phyloP scores from a whole-genome alignment of 164 flowering plant species.

The Saururus chinensis region DNA sequence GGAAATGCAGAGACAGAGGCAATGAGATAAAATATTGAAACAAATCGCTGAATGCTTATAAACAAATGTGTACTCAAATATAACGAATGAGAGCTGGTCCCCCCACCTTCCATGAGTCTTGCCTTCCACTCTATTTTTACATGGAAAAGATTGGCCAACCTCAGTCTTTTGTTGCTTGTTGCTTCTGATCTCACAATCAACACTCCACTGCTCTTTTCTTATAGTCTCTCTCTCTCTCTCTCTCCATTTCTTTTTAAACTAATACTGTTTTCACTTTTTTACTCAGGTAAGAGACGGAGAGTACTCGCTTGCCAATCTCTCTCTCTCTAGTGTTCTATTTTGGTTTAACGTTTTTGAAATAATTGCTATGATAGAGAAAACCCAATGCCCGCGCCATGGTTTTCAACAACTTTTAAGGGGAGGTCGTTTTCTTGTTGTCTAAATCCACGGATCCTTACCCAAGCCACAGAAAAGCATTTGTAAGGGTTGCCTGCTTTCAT shows the following conservation, averaged over 20 bases:
- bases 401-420: background rate
- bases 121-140: background rate
- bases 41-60: background rate
- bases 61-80: background rate
- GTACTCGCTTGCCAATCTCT: background rate
- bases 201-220: background rate
- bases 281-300: too few relatives aligned
- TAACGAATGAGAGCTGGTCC: background rate
- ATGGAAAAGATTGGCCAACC: background rate
- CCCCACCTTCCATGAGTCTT: background rate
- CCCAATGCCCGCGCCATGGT: constrained; percentile 1
- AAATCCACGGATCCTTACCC: background rate
- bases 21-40: constrained; percentile 4
- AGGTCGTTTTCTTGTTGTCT: constrained; percentile 1
- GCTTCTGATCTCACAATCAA: background rate
- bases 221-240: background rate
- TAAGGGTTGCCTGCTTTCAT: background rate
- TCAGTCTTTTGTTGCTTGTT: background rate
- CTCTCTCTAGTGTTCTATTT: background rate
- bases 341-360: background rate
- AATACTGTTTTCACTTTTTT: background rate
- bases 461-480: background rate
- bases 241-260: background rate
- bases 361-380: too few relatives aligned
- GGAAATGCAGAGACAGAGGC: constrained; percentile 4